Evolutionary conservation across 2,329 filamentous ascomycete species (phyloP), one percentile per base, ranked within the genome.

Genomic region (Camillea tinctor): DNA sequence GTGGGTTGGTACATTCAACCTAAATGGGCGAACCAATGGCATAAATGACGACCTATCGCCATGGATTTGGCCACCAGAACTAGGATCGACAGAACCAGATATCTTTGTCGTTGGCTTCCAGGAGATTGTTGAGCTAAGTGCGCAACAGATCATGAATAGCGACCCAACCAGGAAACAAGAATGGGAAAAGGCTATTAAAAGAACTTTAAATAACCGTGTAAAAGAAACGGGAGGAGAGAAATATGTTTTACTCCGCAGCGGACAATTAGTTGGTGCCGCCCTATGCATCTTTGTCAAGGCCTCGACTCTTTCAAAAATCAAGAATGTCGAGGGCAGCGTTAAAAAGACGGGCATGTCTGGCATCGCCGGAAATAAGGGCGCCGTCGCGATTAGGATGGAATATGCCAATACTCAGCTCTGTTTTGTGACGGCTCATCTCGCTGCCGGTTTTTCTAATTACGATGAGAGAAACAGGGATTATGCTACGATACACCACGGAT

Each of bases 61-160:
- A 1, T 99, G 95, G 95, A 79, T 99, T 3, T 93, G 90, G 70
- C 91, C 91, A 0, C 77, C 83, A 3, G 74, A 74, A 48, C 70
- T 82, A 9, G 82, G 85, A 4, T 74, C 86, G 3, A 80, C 85
- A 52, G 87, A 91, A 62, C 93, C 95, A 5, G 91, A 94, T 60
- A 91, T 99, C 44, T 88, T 96, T 55, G 93, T 90, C 7, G 88
- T 97, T 17, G 95, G 92, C 0, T 98, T 99, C 69, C 95, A 99
- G 72, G 95, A 99, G 75, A 98, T 99, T 64, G 95, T 99, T n/a
- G 92, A 97, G 71, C 80, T 99, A 52, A 97, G 92, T 68, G 95
- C 96, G 17, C 94, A 98, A 73, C 95, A 99, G 71, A 98, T 99
- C 71, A 97, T 99, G 93, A 97, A 96, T 66, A 98, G 93, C 61